These are phyloP conservation scores for Suillus spraguei DNA, from an alignment of 768 basidiomycete genomes.

Conservation along the genomic window DNA sequence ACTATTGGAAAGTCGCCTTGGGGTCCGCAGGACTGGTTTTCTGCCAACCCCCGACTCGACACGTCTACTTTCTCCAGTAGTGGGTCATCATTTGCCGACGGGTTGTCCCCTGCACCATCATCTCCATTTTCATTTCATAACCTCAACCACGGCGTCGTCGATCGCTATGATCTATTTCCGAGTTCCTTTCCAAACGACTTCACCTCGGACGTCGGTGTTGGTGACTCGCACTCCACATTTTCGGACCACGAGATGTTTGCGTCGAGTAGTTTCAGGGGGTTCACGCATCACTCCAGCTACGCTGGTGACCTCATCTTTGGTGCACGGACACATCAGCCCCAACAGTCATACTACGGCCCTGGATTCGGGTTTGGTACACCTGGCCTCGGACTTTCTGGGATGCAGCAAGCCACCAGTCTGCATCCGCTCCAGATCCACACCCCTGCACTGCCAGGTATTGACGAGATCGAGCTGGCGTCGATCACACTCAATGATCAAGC, in stretches of 20 bases:
- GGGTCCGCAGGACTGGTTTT: conserved; percentile 84
- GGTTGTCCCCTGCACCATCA: conserved; percentile 60
- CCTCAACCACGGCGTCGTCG: conserved; percentile 72
- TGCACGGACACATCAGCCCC: conserved; percentile 64
- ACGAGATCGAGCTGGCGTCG: conserved; percentile 73
- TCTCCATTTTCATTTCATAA: conserved; percentile 58
- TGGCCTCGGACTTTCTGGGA: conserved; percentile 57
- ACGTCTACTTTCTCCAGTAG: conserved; percentile 45
- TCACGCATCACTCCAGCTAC: conserved; percentile 82
- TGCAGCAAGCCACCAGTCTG: conserved; percentile 47
- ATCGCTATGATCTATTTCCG: conserved; percentile 81
- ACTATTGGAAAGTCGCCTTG: conserved; percentile 87
- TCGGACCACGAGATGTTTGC: conserved; percentile 64
- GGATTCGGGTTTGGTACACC: conserved; percentile 48
- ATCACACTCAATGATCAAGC: conserved; percentile 65
- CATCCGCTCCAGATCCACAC: conserved; percentile 66
- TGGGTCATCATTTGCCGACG: conserved; percentile 45
- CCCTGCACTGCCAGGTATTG: conserved; percentile 61
- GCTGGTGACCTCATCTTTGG: conserved; percentile 88
- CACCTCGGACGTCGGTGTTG: conserved; percentile 67
- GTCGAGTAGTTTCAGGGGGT: conserved; percentile 63
- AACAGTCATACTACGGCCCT: conserved; percentile 41
- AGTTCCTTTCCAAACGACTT: conserved; percentile 51
- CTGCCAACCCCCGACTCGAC: conserved; percentile 79
- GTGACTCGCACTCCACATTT: conserved; percentile 69